Base-by-base conservation (phyloP, 768 basidiomycete species). In the Dioszegia hungarica region DNA sequence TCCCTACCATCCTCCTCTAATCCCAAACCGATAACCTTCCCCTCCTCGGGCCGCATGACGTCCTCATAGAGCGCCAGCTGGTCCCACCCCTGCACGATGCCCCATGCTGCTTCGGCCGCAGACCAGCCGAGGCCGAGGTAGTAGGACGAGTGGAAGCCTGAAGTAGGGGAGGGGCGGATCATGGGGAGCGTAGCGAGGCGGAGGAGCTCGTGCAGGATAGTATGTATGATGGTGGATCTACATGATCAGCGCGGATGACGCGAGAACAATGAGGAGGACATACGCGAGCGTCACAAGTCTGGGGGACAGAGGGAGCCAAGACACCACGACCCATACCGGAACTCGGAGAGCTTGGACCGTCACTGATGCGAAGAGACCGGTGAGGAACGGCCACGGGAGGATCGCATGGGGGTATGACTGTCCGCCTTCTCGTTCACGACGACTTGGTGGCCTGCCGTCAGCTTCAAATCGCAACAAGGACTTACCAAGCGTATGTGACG, bases 61-160 rank as follows among this genome's bases (percentile, higher is more conserved):
- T 75, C 74, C 22, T 65, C 59, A 43, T 73, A 75, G 5, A 74
- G 55, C 17, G 63, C 51, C 34, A 75, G 54, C 34, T 70, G 67
- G 34, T 72, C 73, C 67, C 70, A 75, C 5, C 68, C 74, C 49
- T 70, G 63, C 0, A 68, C 60, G 10, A 74, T 70, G 1, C 74
- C 72, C 70, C 72, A 75, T 8, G 65, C 57, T 0, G 61, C 69
- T 56, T 75, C 74, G 2, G 74, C 74, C 1, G 61, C 47, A 17
- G 72, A 72, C 72, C 72, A 75, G 3, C 74, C 74, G 34, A 75
- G 50, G 11, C 68, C 74, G n/a, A 75, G 67, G 52, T 72, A 71
- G 41, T 73, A 75, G 4, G 65, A 66, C 17, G 67, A 68, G 46
- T 73, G 72, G 33, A 69, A 71, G n/a, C 67, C 71, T 15, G 64